Conservation (phyloP, 768 basidiomycete species). For the Leccinum disarticulatum region DNA sequence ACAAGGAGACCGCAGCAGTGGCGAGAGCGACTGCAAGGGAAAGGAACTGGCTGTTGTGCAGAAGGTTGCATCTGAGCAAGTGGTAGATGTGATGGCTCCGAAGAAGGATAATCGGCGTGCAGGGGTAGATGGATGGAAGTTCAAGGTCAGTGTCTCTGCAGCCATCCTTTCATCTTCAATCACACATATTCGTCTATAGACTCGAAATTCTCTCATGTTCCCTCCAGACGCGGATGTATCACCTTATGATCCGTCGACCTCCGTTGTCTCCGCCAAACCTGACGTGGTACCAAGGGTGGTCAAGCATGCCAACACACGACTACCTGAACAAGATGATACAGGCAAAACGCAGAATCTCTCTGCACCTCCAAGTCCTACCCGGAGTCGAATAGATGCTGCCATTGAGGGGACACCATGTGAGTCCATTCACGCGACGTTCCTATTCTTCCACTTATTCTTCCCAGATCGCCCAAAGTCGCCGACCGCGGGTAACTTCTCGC, state of each 20-base stretch:
- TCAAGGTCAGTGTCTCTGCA: slow-evolving; percentile 54
- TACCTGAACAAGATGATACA: slow-evolving; percentile 67
- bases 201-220: slow-evolving; percentile 95
- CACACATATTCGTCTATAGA: slow-evolving; percentile 41
- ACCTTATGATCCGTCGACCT: slow-evolving; percentile 58
- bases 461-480: slow-evolving; percentile 67
- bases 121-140: slow-evolving; percentile 79
- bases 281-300: slow-evolving; percentile 61
- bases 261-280: slow-evolving; percentile 28
- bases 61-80: slow-evolving; percentile 31
- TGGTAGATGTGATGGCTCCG: slow-evolving; percentile 77
- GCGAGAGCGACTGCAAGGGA: slow-evolving; percentile 25
- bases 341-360: slow-evolving; percentile 43
- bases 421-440: slow-evolving; percentile 28
- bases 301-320: slow-evolving; percentile 76
- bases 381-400: slow-evolving; percentile 88
- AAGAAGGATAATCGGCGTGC: slow-evolving; percentile 70
- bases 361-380: slow-evolving; percentile 83
- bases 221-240: slow-evolving; percentile 86
- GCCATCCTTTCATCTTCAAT: slow-evolving; percentile 1
- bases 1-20: slow-evolving; percentile 7
- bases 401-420: slow-evolving; percentile 90
- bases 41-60: slow-evolving; percentile 21
- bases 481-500: slow-evolving; percentile 56
- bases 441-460: slow-evolving; percentile 10